Conservation (phyloP, 1,284 basidiomycete species). For the Ganoderma meredithae region DNA sequence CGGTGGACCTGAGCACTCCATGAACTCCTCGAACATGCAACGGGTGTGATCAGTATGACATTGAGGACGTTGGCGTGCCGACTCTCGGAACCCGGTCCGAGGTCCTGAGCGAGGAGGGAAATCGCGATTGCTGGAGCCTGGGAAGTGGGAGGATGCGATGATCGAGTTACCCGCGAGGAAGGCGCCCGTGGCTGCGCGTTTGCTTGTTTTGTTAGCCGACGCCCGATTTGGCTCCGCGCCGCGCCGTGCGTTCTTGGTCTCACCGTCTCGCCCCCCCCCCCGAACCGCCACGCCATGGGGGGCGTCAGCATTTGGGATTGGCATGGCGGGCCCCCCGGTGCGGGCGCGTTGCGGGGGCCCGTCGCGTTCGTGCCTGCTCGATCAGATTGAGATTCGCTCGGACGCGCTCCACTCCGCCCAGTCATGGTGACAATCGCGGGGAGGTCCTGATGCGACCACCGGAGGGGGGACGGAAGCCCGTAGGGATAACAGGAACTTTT, state of each 20-base stretch:
- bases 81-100: conserved; percentile 18
- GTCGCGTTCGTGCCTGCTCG: neutral
- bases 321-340: neutral
- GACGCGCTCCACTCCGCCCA: neutral
- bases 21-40: neutral
- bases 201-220: conserved; percentile 8
- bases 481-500: neutral
- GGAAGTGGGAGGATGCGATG: neutral
- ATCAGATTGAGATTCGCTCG: conserved; percentile 8
- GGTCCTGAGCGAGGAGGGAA: conserved; percentile 14
- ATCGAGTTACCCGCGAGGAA: conserved; percentile 17
- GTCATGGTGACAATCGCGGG: neutral
- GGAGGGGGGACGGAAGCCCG: neutral
- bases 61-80: no score
- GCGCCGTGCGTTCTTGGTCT: no score
- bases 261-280: neutral
- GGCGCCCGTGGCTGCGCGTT: neutral
- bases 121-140: neutral
- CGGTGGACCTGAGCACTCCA: neutral
- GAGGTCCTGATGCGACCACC: neutral
- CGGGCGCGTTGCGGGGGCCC: neutral
- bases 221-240: neutral
- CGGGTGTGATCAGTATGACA: no score
- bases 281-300: no score
- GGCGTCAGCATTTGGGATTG: no score